These are phyloP conservation scores for Russula foetens DNA, from an alignment of 768 basidiomycete genomes.

Conservation along the genomic window DNA sequence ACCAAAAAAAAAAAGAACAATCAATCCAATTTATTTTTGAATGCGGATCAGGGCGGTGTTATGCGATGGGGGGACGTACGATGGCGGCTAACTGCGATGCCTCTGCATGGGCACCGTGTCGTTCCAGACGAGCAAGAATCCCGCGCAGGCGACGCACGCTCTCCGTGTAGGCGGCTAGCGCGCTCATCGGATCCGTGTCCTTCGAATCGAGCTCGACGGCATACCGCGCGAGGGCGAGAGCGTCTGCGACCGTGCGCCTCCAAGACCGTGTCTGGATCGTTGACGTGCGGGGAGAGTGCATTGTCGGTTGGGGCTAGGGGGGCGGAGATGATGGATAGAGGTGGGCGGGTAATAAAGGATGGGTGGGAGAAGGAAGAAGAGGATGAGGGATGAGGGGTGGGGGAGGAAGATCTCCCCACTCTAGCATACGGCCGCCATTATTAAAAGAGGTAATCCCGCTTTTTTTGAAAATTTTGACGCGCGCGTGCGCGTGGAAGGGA, in stretches of 20 bases:
- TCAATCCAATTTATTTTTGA: too few species aligned
- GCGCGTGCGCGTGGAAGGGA: too few species aligned
- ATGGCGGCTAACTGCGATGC: neutral
- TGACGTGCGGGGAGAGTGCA: neutral
- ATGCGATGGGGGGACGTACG: neutral
- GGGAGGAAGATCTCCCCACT: too few species aligned
- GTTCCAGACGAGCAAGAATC: conserved; percentile 9
- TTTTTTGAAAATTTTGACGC: too few species aligned
- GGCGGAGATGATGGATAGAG: neutral
- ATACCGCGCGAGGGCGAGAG: neutral
- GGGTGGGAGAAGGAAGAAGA: neutral
- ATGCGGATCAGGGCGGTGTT: neutral
- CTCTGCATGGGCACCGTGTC: conserved; percentile 3
- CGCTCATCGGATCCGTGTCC: neutral
- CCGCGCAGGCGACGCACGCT: conserved; percentile 4
- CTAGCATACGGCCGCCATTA: too few species aligned
- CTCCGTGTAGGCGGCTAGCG: conserved; percentile 2
- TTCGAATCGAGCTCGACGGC: conserved; percentile 11
- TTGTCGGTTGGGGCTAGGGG: too few species aligned
- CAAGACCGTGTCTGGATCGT: conserved; percentile 1
- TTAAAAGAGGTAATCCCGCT: too few species aligned
- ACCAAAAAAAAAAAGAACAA: neutral
- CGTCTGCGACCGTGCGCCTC: conserved; percentile 7
- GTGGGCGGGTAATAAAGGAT: too few species aligned
- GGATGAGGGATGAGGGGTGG: too few species aligned